These are phyloP conservation scores for Carex parvula DNA, from an alignment of 176 grass and related monocot species.

Conservation along the genomic window DNA sequence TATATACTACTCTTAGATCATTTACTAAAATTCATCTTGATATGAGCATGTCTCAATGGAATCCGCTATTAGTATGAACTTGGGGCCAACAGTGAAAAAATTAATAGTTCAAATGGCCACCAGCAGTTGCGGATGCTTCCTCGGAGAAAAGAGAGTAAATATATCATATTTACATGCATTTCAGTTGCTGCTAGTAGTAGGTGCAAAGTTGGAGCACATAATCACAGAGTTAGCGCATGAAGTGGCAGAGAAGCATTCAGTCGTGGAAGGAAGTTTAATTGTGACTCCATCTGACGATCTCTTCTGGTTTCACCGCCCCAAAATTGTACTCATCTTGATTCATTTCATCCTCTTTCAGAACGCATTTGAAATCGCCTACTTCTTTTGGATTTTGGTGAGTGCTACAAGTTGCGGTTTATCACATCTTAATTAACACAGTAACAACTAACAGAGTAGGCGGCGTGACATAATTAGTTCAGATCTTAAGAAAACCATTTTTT, in stretches of 20 bases:
- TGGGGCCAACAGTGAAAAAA: neutral
- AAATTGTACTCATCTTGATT: constrained; percentile 73
- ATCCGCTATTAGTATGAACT: neutral
- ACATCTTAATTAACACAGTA: neutral
- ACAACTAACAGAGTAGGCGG: neutral
- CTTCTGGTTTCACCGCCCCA: constrained; percentile 67
- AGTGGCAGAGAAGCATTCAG: constrained; percentile 51
- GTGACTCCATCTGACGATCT: constrained; percentile 63
- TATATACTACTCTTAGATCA: constrained; percentile 6
- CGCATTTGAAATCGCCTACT: constrained; percentile 74
- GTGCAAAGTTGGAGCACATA: constrained; percentile 85
- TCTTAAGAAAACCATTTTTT: neutral
- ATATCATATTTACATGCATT: neutral
- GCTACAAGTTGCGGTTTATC: neutral
- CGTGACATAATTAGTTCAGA: neutral
- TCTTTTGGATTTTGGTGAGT: constrained; percentile 80
- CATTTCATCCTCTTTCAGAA: constrained; percentile 80
- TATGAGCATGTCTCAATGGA: neutral
- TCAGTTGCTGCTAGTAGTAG: constrained; percentile 55
- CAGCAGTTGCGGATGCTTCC: too few species aligned
- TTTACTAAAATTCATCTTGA: neutral
- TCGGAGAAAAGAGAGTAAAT: neutral
- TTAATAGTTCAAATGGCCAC: neutral
- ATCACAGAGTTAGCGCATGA: constrained; percentile 64
- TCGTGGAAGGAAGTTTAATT: constrained; percentile 48